These are phyloP conservation scores for Neolentinus lepideus DNA, from an alignment of 1,284 basidiomycete species.

Conservation along the genomic window DNA sequence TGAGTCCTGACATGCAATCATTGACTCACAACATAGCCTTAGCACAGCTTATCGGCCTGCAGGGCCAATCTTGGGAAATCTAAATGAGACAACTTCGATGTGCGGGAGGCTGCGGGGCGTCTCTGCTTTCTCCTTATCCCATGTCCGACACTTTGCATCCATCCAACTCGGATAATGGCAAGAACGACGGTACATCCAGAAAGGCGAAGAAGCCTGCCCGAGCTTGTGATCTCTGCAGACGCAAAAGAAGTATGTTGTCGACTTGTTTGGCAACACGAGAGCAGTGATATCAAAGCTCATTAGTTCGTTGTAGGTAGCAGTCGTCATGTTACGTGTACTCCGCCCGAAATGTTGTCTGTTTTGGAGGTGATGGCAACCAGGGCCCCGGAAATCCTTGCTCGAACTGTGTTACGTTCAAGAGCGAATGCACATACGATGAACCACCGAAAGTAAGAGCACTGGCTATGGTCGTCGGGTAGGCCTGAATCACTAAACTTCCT, in stretches of 20 bases:
- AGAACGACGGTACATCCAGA: neutral
- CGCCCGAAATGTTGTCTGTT: neutral
- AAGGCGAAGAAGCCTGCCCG: neutral
- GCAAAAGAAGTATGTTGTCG: neutral
- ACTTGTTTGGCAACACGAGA: neutral
- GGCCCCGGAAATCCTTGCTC: neutral
- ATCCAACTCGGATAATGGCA: neutral
- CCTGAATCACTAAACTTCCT: neutral
- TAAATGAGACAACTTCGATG: no score
- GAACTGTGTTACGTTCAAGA: neutral
- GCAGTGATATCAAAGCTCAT: neutral
- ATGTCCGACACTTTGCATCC: neutral
- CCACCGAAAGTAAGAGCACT: neutral
- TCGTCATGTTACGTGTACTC: no score
- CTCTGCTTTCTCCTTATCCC: no score
- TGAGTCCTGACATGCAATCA: no score
- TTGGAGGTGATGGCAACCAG: neutral
- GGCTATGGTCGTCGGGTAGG: neutral
- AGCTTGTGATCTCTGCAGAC: constrained; percentile 1
- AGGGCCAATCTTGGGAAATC: no score
- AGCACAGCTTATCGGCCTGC: no score
- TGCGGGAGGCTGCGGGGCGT: no score
- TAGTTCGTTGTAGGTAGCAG: neutral
- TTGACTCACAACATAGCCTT: no score
- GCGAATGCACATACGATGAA: neutral